Conservation (phyloP, 768 basidiomycete genomes). For the Russula abietina region DNA sequence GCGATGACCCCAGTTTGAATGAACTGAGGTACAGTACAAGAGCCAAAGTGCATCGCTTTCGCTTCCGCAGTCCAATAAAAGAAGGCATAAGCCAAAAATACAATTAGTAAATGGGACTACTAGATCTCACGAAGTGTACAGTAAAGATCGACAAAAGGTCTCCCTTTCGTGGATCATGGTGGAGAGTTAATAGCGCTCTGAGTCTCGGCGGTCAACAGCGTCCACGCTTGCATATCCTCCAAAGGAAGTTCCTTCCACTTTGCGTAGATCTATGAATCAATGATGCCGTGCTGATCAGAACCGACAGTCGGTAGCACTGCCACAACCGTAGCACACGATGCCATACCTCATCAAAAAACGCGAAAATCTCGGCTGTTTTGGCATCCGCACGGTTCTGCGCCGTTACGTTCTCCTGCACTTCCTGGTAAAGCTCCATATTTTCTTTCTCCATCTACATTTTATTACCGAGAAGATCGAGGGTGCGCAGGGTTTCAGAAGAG, state of each 20-base stretch:
- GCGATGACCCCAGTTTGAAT: not conserved
- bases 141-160: not conserved
- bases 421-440: slow-evolving; percentile 43
- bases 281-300: not conserved
- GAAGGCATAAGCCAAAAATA: not conserved
- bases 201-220: slow-evolving; percentile 36
- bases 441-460: slow-evolving; percentile 45
- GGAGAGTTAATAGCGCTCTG: slow-evolving; percentile 24
- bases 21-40: not conserved
- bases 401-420: slow-evolving; percentile 45
- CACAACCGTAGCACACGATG: not conserved
- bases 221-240: slow-evolving; percentile 52
- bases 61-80: not conserved
- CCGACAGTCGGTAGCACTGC: not conserved
- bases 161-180: not conserved
- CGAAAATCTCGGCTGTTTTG: slow-evolving; percentile 42
- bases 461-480: not conserved
- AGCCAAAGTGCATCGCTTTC: slow-evolving; percentile 1
- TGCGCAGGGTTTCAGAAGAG: not conserved
- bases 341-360: slow-evolving; percentile 49
- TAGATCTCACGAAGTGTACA: not conserved
- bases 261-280: slow-evolving; percentile 37
- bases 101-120: not conserved
- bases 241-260: slow-evolving; percentile 52
- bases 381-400: slow-evolving; percentile 43